Evolutionary conservation across 306 rosid genomes (phyloP), one percentile per base, ranked within the genome.

Genomic region (Dicorynia guianensis): DNA sequence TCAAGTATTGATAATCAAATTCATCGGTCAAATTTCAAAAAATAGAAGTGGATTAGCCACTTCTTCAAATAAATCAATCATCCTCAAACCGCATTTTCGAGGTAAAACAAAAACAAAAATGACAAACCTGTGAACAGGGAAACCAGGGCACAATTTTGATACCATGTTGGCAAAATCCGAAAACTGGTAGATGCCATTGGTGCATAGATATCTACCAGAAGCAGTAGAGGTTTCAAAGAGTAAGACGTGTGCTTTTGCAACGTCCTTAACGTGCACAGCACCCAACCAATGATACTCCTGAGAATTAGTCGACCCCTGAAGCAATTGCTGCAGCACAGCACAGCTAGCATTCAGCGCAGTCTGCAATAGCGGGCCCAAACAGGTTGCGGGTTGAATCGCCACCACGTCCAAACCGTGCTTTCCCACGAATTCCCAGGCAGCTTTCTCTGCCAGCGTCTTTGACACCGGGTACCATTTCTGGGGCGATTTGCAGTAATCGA

Each of bases 281-380:
- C 97, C 98, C 33, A 94, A 72, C 98, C 98, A 94, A 57, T 94
- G 85, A 79, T 81, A 75, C 82, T 91, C 98, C 58, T 94, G 98
- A 14, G 87, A 84, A 15, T 91, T 93, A 54, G 38, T n/a, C 4
- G 88, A 87, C n/a, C 98, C 98, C 74, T 54, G 84, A 67, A 94
- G 85, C 85, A 94, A 59, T 65, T 82, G 62, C 79, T 75, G 83
- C 81, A 91, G 48, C 18, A 91, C 98, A 4, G 88, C 97, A 42
- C 90, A 84, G 60, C 98, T 94, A 0, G 97, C 97, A 54, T 94
- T 93, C 86, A 93, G 60, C 50, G 53, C 52, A 34, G 87, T 75
- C 81, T 94, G 98, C 63, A 89, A 57, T 57, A 94, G 74, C 36
- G 85, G 76, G 2, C 98, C 98, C 34, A 91, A 80, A 50, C 94